A percentile compares a stretch with the other conserved stretches of the same genome.
phyloP scores from a whole-genome alignment of 2,329 filamentous ascomycete genomes.

The Lecanicillium sp. region DNA sequence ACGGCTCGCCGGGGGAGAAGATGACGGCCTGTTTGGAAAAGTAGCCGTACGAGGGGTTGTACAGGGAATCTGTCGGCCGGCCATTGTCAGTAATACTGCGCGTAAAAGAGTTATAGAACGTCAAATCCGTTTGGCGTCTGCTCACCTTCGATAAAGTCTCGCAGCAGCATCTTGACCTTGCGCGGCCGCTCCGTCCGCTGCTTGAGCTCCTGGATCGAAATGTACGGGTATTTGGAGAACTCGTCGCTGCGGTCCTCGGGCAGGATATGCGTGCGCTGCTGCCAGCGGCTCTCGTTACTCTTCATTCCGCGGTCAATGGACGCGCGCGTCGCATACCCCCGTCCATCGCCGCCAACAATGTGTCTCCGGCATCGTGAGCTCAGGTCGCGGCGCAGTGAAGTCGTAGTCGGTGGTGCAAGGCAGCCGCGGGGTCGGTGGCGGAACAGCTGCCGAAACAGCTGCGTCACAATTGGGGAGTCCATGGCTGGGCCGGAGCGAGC shows the following conservation, averaged over 20 bases:
- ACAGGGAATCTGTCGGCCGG: constrained; percentile 90
- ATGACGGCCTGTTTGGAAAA: constrained; percentile 96
- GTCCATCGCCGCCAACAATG: constrained; percentile 1
- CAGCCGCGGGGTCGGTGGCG: constrained; percentile 47
- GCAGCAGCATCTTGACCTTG: constrained; percentile 91
- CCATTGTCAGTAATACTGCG: too few relatives aligned
- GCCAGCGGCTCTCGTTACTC: constrained; percentile 69
- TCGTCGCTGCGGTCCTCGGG: constrained; percentile 73
- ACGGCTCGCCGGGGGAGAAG: constrained; percentile 86
- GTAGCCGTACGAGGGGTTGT: constrained; percentile 92
- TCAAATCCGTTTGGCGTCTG: constrained; percentile 20
- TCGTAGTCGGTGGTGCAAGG: constrained; percentile 15
- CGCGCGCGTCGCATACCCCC: constrained; percentile 23
- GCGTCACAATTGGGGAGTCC: constrained; percentile 74
- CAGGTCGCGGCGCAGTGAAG: constrained; percentile 21
- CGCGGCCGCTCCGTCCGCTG: constrained; percentile 68
- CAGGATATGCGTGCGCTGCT: constrained; percentile 72
- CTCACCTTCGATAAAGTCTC: constrained; percentile 92
- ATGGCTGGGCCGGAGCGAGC: constrained; percentile 40
- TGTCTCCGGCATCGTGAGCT: neutral
- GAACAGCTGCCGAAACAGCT: constrained; percentile 81
- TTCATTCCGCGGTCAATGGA: constrained; percentile 34
- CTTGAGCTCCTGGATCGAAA: constrained; percentile 76
- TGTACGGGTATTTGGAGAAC: constrained; percentile 73
- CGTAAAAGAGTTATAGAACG: neutral